Percentiles rank a stretch among this genome's conserved stretches.
Evolutionary conservation across 768 basidiomycete genomes (phyloP).

Genomic region (Pleurotus giganteus): DNA sequence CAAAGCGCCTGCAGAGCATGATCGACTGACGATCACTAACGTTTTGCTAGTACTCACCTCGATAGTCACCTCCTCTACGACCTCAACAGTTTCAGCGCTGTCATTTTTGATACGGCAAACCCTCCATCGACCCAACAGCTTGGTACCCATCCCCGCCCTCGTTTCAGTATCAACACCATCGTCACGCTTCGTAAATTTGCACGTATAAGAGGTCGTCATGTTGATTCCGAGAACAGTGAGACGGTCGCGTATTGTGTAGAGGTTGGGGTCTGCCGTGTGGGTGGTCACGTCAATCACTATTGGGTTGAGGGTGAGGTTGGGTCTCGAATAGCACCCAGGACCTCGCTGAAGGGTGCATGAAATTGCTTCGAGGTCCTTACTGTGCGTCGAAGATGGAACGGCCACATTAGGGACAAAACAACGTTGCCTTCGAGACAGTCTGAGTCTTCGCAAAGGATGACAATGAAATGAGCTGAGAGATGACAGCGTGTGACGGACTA

Average conservation of each 20-base stretch:
- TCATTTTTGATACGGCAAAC: conserved; percentile 12
- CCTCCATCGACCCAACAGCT: conserved; percentile 16
- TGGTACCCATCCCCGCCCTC: conserved; percentile 25
- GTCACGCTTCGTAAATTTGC: conserved; percentile 16
- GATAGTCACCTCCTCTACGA: conserved; percentile 25
- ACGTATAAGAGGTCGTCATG: conserved; percentile 25
- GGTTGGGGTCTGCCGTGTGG: conserved; percentile 22
- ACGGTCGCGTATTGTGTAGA: conserved; percentile 29
- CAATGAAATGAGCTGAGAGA: too few relatives aligned
- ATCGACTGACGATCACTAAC: conserved; percentile 30
- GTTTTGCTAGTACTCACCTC: conserved; percentile 24
- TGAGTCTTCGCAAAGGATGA: too few relatives aligned
- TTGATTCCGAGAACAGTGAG: conserved; percentile 24
- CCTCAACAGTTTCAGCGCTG: conserved; percentile 15
- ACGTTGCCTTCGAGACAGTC: too few relatives aligned
- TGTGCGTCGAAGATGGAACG: conserved; percentile 27
- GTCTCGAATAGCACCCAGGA: conserved; percentile 31
- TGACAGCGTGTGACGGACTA: too few relatives aligned
- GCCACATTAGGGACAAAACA: conserved; percentile 24
- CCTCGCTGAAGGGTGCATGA: conserved; percentile 13
- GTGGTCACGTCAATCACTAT: conserved; percentile 23
- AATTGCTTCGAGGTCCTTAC: conserved; percentile 6
- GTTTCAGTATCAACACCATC: conserved; percentile 25
- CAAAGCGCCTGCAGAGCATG: conserved; percentile 25
- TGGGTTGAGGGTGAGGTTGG: conserved; percentile 28